Conservation (phyloP, 75 land plant species). For the Sequoia sempervirens region DNA sequence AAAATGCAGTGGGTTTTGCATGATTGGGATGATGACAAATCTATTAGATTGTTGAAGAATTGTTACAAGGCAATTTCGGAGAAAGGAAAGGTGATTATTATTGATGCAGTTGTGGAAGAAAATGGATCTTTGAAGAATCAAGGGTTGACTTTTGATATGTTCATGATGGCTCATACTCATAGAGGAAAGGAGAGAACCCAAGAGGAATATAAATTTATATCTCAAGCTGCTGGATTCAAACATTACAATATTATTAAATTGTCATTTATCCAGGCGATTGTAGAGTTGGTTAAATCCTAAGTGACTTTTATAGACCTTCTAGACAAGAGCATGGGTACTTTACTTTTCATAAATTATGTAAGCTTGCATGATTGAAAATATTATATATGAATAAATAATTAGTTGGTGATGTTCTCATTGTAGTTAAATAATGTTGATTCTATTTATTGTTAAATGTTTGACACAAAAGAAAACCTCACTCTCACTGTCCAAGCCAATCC, state of each 20-base stretch:
- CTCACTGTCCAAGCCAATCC: no score
- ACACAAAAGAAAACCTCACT: no score
- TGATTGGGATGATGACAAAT: background rate
- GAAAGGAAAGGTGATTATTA: constrained; percentile 25
- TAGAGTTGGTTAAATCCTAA: no score
- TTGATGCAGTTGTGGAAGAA: constrained; percentile 16
- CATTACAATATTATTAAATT: background rate
- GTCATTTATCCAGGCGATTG: background rate
- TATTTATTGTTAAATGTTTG: no score
- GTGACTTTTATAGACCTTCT: no score
- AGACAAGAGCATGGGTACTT: no score
- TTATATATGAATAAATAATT: no score
- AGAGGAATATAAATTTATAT: constrained; percentile 12
- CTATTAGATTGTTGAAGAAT: constrained; percentile 22
- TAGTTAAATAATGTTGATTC: no score
- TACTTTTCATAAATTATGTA: no score
- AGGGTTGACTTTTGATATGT: constrained; percentile 13
- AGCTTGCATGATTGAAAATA: no score
- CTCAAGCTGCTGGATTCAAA: constrained; percentile 20
- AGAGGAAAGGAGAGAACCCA: constrained; percentile 26
- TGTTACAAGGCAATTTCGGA: constrained; percentile 18
- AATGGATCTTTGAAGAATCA: background rate
- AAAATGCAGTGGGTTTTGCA: constrained; percentile 27
- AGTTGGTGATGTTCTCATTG: no score
- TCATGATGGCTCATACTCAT: constrained; percentile 14